Conservation (phyloP, 495 filamentous ascomycete genomes). For the Cercophora sp. region DNA sequence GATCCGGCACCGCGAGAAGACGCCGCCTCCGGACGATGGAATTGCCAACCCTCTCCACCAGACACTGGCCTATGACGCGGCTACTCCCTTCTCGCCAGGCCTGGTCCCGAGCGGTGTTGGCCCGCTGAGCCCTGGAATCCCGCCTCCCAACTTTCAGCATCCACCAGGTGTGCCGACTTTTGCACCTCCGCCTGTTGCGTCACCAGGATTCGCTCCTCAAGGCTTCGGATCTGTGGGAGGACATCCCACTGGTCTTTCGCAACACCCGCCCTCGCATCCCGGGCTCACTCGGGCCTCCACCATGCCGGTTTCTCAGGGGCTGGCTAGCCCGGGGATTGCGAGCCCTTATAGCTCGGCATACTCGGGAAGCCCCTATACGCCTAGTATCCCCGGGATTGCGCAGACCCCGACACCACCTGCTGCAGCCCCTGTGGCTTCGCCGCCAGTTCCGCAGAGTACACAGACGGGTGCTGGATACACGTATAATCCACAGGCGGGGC, state of each 20-base stretch:
- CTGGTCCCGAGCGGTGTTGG: constrained; percentile 34
- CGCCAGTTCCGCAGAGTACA: constrained; percentile 19
- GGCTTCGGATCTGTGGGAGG: constrained; percentile 35
- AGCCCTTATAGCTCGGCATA: constrained; percentile 40
- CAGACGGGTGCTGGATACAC: constrained; percentile 53
- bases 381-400: no score
- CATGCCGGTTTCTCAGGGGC: constrained; percentile 34
- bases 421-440: constrained; percentile 25
- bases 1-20: constrained; percentile 82
- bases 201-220: constrained; percentile 38
- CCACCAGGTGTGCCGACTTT: constrained; percentile 34
- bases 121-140: constrained; percentile 32
- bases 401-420: constrained; percentile 30
- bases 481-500: constrained; percentile 34
- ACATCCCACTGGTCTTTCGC: constrained; percentile 32
- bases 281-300: constrained; percentile 38
- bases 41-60: constrained; percentile 66
- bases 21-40: constrained; percentile 72
- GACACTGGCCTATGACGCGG: constrained; percentile 63
- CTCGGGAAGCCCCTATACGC: constrained; percentile 27
- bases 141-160: constrained; percentile 32
- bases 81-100: constrained; percentile 43
- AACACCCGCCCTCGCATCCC: constrained; percentile 30
- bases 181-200: constrained; percentile 36
- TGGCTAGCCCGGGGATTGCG: constrained; percentile 24